Evolutionary conservation across 345 rosid genomes (phyloP).

Genomic region (Arabis hirsuta): DNA sequence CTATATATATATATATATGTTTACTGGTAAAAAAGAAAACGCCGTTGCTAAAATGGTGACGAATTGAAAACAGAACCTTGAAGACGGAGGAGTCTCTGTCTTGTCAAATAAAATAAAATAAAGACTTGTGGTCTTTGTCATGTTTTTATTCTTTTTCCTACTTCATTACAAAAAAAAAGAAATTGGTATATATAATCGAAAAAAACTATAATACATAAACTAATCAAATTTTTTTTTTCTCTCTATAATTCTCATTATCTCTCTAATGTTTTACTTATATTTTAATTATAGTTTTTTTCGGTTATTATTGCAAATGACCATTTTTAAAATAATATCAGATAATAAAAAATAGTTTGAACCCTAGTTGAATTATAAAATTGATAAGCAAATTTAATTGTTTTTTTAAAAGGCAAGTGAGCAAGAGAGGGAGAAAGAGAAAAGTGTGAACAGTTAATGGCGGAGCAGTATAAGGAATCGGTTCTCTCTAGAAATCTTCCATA

Average conservation of each 20-base stretch:
- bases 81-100: slow-evolving; percentile 43
- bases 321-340: background rate
- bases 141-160: slow-evolving; percentile 17
- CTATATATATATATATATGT: background rate
- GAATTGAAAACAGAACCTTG: slow-evolving; percentile 45
- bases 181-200: background rate
- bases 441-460: slow-evolving; percentile 50
- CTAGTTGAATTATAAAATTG: slow-evolving; percentile 21
- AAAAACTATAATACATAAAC: background rate
- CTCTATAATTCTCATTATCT: no score
- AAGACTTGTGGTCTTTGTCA: slow-evolving; percentile 37
- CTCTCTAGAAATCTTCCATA: slow-evolving; percentile 43
- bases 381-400: background rate
- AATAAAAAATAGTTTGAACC: background rate
- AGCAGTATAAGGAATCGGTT: slow-evolving; percentile 48
- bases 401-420: background rate
- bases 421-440: slow-evolving; percentile 45
- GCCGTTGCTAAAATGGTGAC: slow-evolving; percentile 41
- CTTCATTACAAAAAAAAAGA: background rate
- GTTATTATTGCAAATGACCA: no score
- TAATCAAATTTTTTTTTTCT: no score
- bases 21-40: background rate
- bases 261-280: no score
- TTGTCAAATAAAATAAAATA: slow-evolving; percentile 21
- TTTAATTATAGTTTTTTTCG: no score